A percentile compares a stretch with the other conserved stretches of the same genome.
Conservation (phyloP, 208 protist genomes). For the Novymonas esmeraldas region DNA sequence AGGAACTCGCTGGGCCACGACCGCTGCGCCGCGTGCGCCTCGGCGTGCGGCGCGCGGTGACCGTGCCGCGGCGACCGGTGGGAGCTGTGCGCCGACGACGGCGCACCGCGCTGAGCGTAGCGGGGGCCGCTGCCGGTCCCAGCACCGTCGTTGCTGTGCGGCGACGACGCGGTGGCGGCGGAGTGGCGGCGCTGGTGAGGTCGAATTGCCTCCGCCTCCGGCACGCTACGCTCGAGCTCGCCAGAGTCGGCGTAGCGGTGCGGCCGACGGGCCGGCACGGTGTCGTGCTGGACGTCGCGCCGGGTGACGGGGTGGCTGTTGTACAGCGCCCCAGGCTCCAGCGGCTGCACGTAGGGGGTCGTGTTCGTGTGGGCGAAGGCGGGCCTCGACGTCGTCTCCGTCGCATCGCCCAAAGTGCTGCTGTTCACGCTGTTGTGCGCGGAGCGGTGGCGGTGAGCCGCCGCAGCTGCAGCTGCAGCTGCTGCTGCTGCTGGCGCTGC, state of each 20-base stretch:
- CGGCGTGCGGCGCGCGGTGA: neutral
- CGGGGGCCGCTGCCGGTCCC: neutral
- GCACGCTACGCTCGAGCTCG: conserved; percentile 35
- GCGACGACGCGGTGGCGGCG: conserved; percentile 3
- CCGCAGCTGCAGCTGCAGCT: neutral
- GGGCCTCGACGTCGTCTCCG: neutral
- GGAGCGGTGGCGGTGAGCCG: conserved; percentile 15
- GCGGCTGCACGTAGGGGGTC: conserved; percentile 5
- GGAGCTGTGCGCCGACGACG: conserved; percentile 12
- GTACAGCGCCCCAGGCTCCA: neutral
- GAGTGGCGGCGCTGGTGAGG: neutral
- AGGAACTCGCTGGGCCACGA: conserved; percentile 41
- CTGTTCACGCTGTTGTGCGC: neutral
- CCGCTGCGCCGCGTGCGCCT: neutral
- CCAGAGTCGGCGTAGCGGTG: conserved; percentile 19
- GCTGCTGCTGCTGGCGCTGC: neutral
- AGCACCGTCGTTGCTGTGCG: neutral
- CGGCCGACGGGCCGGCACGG: conserved; percentile 1
- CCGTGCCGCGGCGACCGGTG: conserved; percentile 18
- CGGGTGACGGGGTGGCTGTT: conserved; percentile 12
- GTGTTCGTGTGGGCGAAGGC: conserved; percentile 6
- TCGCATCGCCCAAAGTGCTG: neutral
- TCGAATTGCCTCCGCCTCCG: conserved; percentile 16
- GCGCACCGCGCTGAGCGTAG: neutral
- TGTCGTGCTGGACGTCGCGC: conserved; percentile 5